phyloP scores from a whole-genome alignment of 2,329 filamentous ascomycete genomes.

The Cercospora beticola region DNA sequence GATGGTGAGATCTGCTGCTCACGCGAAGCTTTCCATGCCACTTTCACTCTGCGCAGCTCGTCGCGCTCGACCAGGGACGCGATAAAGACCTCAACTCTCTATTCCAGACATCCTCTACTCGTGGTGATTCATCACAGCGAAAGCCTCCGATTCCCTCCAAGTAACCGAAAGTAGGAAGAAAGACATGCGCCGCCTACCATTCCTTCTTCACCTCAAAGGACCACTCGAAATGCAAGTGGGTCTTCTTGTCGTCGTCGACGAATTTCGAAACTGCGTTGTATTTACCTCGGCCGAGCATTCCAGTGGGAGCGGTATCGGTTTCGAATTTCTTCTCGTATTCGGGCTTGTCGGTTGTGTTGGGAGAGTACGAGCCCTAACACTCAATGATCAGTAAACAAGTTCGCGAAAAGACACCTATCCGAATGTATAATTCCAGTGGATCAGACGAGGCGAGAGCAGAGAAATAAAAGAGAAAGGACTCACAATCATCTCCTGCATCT shows the following conservation, averaged over 20 bases:
- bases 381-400: background rate
- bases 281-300: conserved; percentile 84
- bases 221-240: conserved; percentile 92
- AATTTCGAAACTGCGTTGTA: conserved; percentile 90
- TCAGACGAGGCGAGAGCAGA: too few relatives aligned
- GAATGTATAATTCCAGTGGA: background rate
- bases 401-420: background rate
- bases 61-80: background rate
- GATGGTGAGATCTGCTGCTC: background rate
- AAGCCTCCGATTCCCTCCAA: background rate
- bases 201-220: conserved; percentile 95
- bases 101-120: background rate
- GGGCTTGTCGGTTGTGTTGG: conserved; percentile 84
- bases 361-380: conserved; percentile 80
- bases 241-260: conserved; percentile 90
- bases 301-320: conserved; percentile 85
- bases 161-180: background rate
- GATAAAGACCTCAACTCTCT: background rate
- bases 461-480: conserved; percentile 39
- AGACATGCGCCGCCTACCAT: conserved; percentile 59
- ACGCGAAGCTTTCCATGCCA: background rate
- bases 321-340: conserved; percentile 89
- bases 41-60: background rate
- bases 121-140: background rate
- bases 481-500: conserved; percentile 98